A percentile compares a stretch with the other conserved stretches of the same genome.
These are phyloP conservation scores for Epichloe festucae DNA, from an alignment of 2,329 filamentous ascomycete genomes.

Conservation along the genomic window DNA sequence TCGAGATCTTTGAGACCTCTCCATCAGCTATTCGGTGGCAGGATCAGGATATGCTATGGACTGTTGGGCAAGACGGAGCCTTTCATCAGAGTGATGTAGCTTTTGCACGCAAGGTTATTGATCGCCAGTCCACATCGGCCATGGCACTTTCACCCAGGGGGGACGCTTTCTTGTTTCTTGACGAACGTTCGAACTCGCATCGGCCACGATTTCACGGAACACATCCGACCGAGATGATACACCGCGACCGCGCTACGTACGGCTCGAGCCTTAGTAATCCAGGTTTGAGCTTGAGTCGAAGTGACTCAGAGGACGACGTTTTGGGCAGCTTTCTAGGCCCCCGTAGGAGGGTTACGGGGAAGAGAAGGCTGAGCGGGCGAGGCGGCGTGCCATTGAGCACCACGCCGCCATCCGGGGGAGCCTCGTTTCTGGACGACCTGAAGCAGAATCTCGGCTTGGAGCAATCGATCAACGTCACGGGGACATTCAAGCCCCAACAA, in stretches of 20 bases:
- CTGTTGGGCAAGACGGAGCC: slow-evolving; percentile 45
- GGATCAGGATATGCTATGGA: slow-evolving; percentile 53
- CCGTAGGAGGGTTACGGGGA: slow-evolving; percentile 25
- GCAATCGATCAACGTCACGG: slow-evolving; percentile 44
- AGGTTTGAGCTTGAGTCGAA: slow-evolving; percentile 43
- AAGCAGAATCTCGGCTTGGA: slow-evolving; percentile 39
- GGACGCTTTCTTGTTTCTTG: slow-evolving; percentile 48
- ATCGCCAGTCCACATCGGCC: slow-evolving; percentile 47
- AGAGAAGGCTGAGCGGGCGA: slow-evolving; percentile 30
- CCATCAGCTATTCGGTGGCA: slow-evolving; percentile 50
- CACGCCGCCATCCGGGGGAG: slow-evolving; percentile 35
- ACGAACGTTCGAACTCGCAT: slow-evolving; percentile 37
- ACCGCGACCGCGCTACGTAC: slow-evolving; percentile 29
- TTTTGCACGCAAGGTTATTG: slow-evolving; percentile 49
- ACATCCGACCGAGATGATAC: slow-evolving; percentile 20
- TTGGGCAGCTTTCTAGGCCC: slow-evolving; percentile 46
- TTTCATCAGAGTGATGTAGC: slow-evolving; percentile 55
- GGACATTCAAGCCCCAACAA: slow-evolving; percentile 45
- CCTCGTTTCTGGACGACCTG: slow-evolving; percentile 17
- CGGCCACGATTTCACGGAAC: slow-evolving; percentile 28
- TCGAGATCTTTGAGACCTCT: slow-evolving; percentile 45
- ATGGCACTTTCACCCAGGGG: slow-evolving; percentile 45
- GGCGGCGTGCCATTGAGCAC: slow-evolving; percentile 35
- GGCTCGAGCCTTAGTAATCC: slow-evolving; percentile 36
- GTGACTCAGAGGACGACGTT: slow-evolving; percentile 53